phyloP scores from a whole-genome alignment of 139 green algal genomes.

The Tetradesmus lagerheimii region DNA sequence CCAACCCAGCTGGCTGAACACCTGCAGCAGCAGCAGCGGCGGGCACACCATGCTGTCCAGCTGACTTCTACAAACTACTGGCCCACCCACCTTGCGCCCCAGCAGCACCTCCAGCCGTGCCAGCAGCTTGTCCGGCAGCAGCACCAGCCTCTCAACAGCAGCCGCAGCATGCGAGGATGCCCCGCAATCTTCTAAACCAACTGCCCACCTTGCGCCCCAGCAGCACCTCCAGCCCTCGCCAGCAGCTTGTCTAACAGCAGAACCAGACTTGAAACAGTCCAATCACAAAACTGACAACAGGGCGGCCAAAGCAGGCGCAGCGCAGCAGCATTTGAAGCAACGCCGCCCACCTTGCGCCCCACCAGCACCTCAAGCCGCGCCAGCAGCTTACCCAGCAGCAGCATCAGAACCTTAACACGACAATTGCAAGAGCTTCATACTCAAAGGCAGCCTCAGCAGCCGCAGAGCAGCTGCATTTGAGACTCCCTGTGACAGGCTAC shows the following conservation, averaged over 20 bases:
- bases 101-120: conserved; percentile 80
- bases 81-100: conserved; percentile 16
- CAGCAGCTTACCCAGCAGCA: not conserved
- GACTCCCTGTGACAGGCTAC: not conserved
- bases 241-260: conserved; percentile 74
- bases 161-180: too few relatives aligned
- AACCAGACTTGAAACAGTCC: too few relatives aligned
- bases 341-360: not conserved
- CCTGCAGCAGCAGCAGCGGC: not conserved
- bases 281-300: too few relatives aligned
- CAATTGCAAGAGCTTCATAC: too few relatives aligned
- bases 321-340: too few relatives aligned
- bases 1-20: conserved; percentile 96
- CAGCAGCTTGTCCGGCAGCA: conserved; percentile 76
- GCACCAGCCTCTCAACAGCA: not conserved
- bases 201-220: not conserved
- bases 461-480: too few relatives aligned
- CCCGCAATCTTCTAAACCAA: too few relatives aligned
- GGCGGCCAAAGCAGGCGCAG: too few relatives aligned
- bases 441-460: too few relatives aligned
- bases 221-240: conserved; percentile 80
- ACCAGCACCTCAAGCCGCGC: conserved; percentile 15
- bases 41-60: not conserved
- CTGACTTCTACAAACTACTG: too few relatives aligned
- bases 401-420: too few relatives aligned